A percentile compares a stretch with the other conserved stretches of the same genome.
phyloP scores from a whole-genome alignment of 2,329 filamentous ascomycete genomes.

The Monilinia vaccinii-corymbosi region DNA sequence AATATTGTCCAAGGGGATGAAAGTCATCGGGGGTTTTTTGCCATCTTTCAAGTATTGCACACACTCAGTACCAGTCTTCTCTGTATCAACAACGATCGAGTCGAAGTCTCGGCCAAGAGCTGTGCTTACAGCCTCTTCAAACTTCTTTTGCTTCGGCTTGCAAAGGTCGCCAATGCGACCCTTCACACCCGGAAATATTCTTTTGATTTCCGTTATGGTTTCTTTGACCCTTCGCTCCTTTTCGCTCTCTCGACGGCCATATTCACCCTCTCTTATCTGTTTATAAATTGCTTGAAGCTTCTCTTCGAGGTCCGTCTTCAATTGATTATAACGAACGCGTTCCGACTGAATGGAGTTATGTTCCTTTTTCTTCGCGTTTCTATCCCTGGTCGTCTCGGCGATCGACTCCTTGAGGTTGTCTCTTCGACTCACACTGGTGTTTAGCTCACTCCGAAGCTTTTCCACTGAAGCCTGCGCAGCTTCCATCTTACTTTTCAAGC shows the following conservation, averaged over 20 bases:
- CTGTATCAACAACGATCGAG: constrained; percentile 87
- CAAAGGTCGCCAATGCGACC: constrained; percentile 87
- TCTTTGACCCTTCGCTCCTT: constrained; percentile 73
- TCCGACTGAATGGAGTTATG: constrained; percentile 80
- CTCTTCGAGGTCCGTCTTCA: constrained; percentile 82
- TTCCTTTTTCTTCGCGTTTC: constrained; percentile 82
- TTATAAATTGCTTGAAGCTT: constrained; percentile 74
- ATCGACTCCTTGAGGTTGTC: constrained; percentile 51
- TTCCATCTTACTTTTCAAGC: constrained; percentile 80
- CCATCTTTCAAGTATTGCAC: constrained; percentile 92
- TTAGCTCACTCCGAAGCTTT: constrained; percentile 64
- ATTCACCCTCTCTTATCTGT: constrained; percentile 77
- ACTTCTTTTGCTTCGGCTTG: constrained; percentile 96
- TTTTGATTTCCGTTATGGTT: constrained; percentile 76
- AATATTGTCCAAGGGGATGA: constrained; percentile 94
- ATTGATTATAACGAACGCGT: constrained; percentile 69
- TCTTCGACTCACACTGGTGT: constrained; percentile 60
- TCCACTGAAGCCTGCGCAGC: constrained; percentile 63
- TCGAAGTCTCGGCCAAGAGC: constrained; percentile 91
- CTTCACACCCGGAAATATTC: constrained; percentile 84
- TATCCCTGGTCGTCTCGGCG: constrained; percentile 64
- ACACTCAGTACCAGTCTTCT: constrained; percentile 89
- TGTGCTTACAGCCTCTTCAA: constrained; percentile 83
- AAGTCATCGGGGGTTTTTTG: constrained; percentile 77
- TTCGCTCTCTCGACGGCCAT: constrained; percentile 76